Evolutionary conservation across 257 asterid genomes (phyloP).

Genomic region (Solanum peruvianum): DNA sequence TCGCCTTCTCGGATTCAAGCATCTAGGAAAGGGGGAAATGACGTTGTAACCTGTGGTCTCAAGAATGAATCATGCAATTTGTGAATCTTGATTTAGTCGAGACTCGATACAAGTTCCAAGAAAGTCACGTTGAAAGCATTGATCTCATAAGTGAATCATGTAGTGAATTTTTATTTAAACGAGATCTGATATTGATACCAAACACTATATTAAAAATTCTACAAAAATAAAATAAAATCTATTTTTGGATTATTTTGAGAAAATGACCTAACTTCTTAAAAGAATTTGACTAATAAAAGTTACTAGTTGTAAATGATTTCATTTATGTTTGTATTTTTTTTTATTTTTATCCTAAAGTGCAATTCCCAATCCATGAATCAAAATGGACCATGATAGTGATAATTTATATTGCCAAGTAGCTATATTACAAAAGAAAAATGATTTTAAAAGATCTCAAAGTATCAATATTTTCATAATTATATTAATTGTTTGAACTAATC

Average conservation of each 20-base stretch:
- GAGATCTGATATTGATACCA: not conserved
- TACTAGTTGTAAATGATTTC: not conserved
- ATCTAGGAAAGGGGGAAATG: not conserved
- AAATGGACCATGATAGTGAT: not conserved
- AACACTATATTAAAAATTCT: not conserved
- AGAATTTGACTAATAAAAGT: not conserved
- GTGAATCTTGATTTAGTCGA: not conserved
- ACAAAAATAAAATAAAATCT: not conserved
- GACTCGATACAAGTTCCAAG: accelerated
- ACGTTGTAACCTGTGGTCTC: accelerated
- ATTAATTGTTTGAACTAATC: not conserved
- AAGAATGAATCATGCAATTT: not conserved
- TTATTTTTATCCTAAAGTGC: not conserved
- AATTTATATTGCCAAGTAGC: not conserved
- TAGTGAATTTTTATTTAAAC: not conserved
- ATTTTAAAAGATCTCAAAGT: not conserved
- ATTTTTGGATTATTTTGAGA: not conserved
- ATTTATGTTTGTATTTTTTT: not conserved
- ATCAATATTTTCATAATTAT: not conserved
- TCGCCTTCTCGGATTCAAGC: not conserved
- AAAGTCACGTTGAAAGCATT: not conserved
- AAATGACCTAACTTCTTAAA: not conserved
- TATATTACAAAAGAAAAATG: not conserved
- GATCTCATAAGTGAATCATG: not conserved
- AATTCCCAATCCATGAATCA: not conserved